A percentile compares a stretch with the other conserved stretches of the same genome.
Evolutionary conservation across 1,284 basidiomycete genomes (phyloP).

Genomic region (Meripilus lineatus): DNA sequence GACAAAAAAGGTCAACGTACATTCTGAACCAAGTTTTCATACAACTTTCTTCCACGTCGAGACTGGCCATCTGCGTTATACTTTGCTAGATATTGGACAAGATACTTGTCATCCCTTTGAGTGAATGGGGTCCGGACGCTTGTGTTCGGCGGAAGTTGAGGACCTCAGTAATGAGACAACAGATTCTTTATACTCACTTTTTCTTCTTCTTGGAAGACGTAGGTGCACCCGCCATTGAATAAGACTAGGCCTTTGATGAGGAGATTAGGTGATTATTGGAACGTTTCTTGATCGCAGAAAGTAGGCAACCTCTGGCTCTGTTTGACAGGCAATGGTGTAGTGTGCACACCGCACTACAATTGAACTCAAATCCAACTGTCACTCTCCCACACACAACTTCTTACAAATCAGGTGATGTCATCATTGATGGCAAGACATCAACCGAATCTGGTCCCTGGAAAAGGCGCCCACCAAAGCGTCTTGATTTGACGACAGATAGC

Average conservation of each 20-base stretch:
- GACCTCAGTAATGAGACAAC: neutral
- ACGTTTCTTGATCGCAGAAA: too few species aligned
- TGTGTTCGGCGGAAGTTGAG: neutral
- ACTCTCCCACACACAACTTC: too few species aligned
- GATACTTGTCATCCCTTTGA: slow-evolving; percentile 32
- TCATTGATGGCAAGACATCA: too few species aligned
- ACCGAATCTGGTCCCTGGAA: too few species aligned
- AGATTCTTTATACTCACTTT: neutral
- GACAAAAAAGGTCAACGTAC: slow-evolving; percentile 23
- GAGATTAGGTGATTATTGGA: neutral
- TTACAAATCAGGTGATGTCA: too few species aligned
- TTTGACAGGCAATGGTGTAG: too few species aligned
- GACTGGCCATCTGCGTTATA: slow-evolving; percentile 30
- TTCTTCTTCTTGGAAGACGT: neutral
- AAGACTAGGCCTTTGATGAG: neutral
- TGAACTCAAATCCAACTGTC: too few species aligned
- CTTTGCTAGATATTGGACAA: slow-evolving; percentile 38
- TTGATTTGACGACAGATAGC: too few species aligned
- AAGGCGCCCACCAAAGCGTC: too few species aligned
- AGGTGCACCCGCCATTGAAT: too few species aligned
- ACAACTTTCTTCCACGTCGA: slow-evolving; percentile 38
- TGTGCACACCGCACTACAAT: too few species aligned
- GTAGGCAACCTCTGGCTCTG: too few species aligned
- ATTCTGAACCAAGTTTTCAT: slow-evolving; percentile 33
- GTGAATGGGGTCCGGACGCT: slow-evolving; percentile 25